A percentile compares a stretch with the other conserved stretches of the same genome.
Evolutionary conservation across 306 rosid genomes (phyloP).

Genomic region (Pterocarpus santalinus): DNA sequence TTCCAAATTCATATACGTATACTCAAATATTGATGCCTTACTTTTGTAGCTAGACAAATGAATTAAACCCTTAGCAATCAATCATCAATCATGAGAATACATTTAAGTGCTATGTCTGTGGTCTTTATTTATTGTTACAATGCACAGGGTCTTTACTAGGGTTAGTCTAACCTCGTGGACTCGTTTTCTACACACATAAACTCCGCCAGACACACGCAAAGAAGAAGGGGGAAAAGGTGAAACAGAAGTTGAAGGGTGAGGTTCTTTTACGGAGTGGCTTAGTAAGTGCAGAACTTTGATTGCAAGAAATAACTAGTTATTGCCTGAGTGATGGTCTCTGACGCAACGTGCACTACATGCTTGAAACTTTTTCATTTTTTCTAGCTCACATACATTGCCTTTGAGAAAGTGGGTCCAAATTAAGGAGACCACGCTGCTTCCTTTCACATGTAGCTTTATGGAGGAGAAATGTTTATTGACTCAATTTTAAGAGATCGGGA

Average conservation of each 20-base stretch:
- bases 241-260: background rate
- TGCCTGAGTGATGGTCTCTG: conserved; percentile 37
- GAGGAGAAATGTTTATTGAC: background rate
- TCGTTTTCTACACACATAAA: background rate
- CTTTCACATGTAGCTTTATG: conserved; percentile 4
- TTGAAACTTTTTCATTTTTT: background rate
- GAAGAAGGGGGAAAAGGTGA: background rate
- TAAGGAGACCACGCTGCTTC: background rate
- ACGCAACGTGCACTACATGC: conserved; percentile 47
- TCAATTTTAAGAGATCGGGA: no score
- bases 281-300: background rate
- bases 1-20: no score
- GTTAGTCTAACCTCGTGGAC: background rate
- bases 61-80: no score
- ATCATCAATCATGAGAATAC: no score
- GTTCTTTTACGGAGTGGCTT: no score
- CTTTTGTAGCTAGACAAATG: no score
- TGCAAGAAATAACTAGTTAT: background rate
- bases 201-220: background rate
- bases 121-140: no score
- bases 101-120: no score
- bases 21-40: no score
- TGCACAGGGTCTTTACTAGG: background rate
- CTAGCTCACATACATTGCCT: background rate
- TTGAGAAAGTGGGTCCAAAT: conserved; percentile 11